Percentiles rank a stretch among this genome's conserved stretches.
Evolutionary conservation across 345 rosid genomes (phyloP).

Genomic region (Microthlaspi erraticum): DNA sequence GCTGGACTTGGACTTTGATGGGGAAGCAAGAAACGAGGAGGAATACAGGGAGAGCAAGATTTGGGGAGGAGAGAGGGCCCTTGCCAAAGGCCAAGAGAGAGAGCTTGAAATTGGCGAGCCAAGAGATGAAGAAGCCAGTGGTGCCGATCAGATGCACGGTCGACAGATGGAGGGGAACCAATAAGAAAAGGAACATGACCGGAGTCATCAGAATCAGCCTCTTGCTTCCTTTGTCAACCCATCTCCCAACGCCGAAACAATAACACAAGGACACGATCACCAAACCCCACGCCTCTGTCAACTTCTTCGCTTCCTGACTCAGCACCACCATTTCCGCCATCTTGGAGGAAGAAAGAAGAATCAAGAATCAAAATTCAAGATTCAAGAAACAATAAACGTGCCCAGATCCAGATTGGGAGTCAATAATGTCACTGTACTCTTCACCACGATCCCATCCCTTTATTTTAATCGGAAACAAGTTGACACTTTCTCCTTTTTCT

Average conservation of each 20-base stretch:
- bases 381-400: too few species aligned
- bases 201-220: background rate
- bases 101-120: conserved; percentile 21
- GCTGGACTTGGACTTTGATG: conserved; percentile 5
- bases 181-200: conserved; percentile 6
- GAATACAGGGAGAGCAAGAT: background rate
- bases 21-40: conserved; percentile 11
- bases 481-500: too few species aligned
- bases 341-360: too few species aligned
- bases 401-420: too few species aligned
- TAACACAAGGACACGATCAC: conserved; percentile 10
- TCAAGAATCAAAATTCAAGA: too few species aligned
- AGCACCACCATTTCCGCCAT: background rate
- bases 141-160: conserved; percentile 18
- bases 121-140: conserved; percentile 13
- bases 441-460: too few species aligned
- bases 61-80: conserved; percentile 10
- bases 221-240: background rate
- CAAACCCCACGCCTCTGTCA: conserved; percentile 11
- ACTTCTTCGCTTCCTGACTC: conserved; percentile 5
- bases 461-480: too few species aligned
- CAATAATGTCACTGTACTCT: too few species aligned
- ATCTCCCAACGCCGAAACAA: conserved; percentile 5
- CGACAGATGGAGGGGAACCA: conserved; percentile 4
- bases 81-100: conserved; percentile 2